Percentiles rank a stretch among this genome's conserved stretches.
Conservation (phyloP, 2,329 filamentous ascomycete species). For the Periconia sp. region DNA sequence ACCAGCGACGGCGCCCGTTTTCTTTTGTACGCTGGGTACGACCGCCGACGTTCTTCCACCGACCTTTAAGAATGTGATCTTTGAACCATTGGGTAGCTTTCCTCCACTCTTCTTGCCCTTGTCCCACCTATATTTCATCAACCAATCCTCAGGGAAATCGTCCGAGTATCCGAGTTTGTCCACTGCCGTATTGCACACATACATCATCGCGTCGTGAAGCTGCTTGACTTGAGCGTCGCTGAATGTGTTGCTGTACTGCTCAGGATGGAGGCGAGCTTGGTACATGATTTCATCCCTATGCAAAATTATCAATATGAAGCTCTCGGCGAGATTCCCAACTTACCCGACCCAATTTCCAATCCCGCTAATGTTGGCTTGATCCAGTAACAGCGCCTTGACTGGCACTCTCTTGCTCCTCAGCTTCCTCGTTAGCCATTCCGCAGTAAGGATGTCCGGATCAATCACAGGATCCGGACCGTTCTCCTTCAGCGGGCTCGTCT, state of each 20-base stretch:
- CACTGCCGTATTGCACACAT: conserved; percentile 81
- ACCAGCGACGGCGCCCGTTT: conserved; percentile 66
- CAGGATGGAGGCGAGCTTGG: conserved; percentile 86
- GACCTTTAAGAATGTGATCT: conserved; percentile 84
- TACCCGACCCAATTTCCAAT: conserved; percentile 95
- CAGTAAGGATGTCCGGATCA: conserved; percentile 77
- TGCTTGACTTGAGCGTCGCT: conserved; percentile 71
- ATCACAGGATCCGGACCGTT: conserved; percentile 93
- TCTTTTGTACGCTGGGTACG: conserved; percentile 85
- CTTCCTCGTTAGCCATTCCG: conserved; percentile 74
- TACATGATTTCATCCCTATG: conserved; percentile 65
- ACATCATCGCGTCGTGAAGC: conserved; percentile 74
- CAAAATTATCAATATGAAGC: background rate
- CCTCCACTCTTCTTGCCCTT: conserved; percentile 79
- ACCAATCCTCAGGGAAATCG: conserved; percentile 81
- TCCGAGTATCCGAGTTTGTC: conserved; percentile 81
- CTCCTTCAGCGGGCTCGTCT: conserved; percentile 79
- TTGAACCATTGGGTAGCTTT: conserved; percentile 80
- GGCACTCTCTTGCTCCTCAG: conserved; percentile 80
- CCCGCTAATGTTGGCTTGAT: conserved; percentile 87
- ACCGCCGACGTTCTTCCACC: conserved; percentile 91
- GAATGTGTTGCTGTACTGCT: conserved; percentile 89
- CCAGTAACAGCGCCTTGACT: conserved; percentile 85
- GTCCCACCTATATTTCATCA: conserved; percentile 87
- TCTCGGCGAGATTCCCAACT: conserved; percentile 22